Base-by-base conservation (phyloP, 352 stramenopile genomes). In the Phytopythium sindhum region DNA sequence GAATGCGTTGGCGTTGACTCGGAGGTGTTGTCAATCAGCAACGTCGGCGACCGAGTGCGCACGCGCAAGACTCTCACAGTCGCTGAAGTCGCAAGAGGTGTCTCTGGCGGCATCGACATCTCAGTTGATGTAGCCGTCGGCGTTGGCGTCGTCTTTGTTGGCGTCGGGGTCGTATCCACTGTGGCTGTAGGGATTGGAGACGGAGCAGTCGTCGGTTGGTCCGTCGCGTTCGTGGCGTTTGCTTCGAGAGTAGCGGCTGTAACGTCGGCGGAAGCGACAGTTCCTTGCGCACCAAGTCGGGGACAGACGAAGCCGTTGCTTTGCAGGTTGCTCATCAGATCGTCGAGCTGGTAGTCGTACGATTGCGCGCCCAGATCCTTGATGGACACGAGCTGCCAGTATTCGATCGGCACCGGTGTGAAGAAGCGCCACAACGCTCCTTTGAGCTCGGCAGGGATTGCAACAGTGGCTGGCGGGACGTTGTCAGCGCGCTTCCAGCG, bases 281-380 rank as follows among this genome's bases (percentile, higher is more conserved):
- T 31, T 17, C 21, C 45, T 52, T 52, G 45, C 23, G 45, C 7
- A 7, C 23, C 64, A 56, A 39, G 66, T 68, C 17, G 69, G 0
- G 55, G 69, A 52, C 70, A 78, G 10, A 69, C 61, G 45, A 77
- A 75, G 0, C 70, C 67, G 37, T 75, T 69, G 41, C 35, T 26
- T 6, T 65, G 58, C 52, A 78, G 42, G 37, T 78, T 78, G 28
- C 28, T 28, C 19, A 78, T 61, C 14, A 78, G 57, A 8, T 73
- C 57, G 42, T 74, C 61, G 15, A 66, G 70, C 28, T 74, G 24
- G 63, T 77, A 74, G n/a, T 63, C 21, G 64, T 77, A 77, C 19
- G 66, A 74, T 11, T 65, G 55, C 15, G 35, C n/a, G 3, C 70
- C 67, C 10, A 77, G 63, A 15, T 68, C 61, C n/a, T 72, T 74